Evolutionary conservation across 1,284 basidiomycete genomes (phyloP).

Genomic region (Rhodofomes roseus): DNA sequence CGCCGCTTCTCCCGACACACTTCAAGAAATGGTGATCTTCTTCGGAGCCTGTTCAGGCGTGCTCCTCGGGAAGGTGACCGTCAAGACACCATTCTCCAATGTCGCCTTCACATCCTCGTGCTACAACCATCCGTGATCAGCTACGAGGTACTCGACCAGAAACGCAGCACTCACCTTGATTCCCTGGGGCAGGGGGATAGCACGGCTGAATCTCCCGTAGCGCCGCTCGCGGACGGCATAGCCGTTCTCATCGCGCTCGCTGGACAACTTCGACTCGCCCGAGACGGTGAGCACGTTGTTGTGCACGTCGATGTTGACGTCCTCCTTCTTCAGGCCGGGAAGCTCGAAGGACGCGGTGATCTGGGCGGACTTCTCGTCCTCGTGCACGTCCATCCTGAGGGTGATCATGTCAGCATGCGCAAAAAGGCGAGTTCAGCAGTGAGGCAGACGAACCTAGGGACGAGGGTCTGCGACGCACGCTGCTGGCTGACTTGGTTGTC

Average conservation of each 20-base stretch:
- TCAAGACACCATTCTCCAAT: slow-evolving; percentile 42
- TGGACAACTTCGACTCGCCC: slow-evolving; percentile 35
- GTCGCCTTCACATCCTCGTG: slow-evolving; percentile 38
- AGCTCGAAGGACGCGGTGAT: slow-evolving; percentile 48
- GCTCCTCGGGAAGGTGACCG: slow-evolving; percentile 40
- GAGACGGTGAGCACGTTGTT: slow-evolving; percentile 42
- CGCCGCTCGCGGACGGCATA: slow-evolving; percentile 48
- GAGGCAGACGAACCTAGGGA: slow-evolving; percentile 24
- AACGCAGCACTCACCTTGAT: slow-evolving; percentile 36
- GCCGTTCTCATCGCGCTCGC: slow-evolving; percentile 37
- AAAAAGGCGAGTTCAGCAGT: background rate
- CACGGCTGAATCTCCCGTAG: slow-evolving; percentile 44
- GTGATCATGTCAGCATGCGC: background rate
- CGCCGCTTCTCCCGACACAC: background rate
- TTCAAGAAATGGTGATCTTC: slow-evolving; percentile 34
- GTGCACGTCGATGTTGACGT: slow-evolving; percentile 40
- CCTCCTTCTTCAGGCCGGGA: slow-evolving; percentile 41
- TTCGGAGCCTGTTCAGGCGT: slow-evolving; percentile 31
- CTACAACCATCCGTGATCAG: slow-evolving; percentile 21
- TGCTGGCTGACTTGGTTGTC: slow-evolving; percentile 3
- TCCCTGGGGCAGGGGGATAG: slow-evolving; percentile 42
- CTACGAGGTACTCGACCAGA: background rate
- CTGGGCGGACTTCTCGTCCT: slow-evolving; percentile 35
- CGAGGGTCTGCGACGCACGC: slow-evolving; percentile 11
- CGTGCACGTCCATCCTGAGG: slow-evolving; percentile 45